Evolutionary conservation across 148 eudicot species (phyloP).

Genomic region (Suaeda aralocaspica): DNA sequence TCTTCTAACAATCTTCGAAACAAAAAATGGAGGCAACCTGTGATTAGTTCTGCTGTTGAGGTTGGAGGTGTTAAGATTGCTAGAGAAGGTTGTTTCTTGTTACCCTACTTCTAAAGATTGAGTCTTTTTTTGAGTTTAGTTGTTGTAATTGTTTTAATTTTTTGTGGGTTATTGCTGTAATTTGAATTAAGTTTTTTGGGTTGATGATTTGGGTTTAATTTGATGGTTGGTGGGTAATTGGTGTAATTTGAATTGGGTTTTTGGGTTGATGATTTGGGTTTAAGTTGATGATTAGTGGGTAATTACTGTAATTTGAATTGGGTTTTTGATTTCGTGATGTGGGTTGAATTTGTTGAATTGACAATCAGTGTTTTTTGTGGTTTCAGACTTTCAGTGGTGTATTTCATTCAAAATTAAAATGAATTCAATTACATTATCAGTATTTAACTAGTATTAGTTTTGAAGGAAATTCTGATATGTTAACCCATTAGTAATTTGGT

Average conservation of each 20-base stretch:
- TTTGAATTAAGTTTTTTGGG: background rate
- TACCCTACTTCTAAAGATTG: background rate
- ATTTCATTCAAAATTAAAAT: background rate
- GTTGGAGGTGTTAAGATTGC: conserved; percentile 63
- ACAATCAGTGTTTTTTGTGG: background rate
- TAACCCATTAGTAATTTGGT: background rate
- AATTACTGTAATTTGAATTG: background rate
- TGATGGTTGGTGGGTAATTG: too few relatives aligned
- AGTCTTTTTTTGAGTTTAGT: background rate
- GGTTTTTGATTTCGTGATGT: background rate
- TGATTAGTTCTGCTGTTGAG: conserved; percentile 53
- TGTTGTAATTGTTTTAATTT: background rate
- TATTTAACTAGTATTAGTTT: background rate
- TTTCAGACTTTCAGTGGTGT: background rate
- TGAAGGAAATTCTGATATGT: background rate
- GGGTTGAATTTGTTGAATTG: background rate
- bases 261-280: background rate
- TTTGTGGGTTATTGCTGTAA: conserved; percentile 2
- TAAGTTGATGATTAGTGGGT: too few relatives aligned
- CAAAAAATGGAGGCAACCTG: conserved; percentile 42
- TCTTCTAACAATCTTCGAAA: conserved; percentile 20
- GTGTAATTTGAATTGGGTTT: background rate
- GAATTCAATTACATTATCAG: background rate
- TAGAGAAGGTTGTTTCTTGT: conserved; percentile 45
- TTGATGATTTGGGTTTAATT: background rate